phyloP scores from a whole-genome alignment of 208 protist genomes.

The Trichomonas tenax region DNA sequence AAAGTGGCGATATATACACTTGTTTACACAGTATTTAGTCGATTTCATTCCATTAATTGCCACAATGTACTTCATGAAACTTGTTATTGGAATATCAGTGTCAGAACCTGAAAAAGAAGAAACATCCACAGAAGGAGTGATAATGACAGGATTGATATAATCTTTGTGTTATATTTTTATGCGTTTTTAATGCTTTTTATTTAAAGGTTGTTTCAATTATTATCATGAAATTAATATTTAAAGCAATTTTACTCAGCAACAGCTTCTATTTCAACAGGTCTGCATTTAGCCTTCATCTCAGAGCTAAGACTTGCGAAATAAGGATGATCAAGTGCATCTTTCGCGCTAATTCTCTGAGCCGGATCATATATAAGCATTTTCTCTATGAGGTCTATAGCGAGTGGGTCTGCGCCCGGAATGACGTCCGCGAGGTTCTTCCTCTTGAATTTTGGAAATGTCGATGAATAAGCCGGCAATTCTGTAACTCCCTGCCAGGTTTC shows the following conservation, averaged over 20 bases:
- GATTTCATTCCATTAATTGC: no score
- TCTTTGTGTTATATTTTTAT: no score
- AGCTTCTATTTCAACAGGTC: background rate
- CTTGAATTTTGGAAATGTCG: slow-evolving; percentile 73
- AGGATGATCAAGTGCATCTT: slow-evolving; percentile 53
- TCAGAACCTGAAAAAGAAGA: no score
- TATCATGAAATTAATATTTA: no score
- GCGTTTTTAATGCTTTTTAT: no score
- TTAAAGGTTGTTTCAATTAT: no score
- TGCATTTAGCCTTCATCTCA: background rate
- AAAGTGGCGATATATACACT: no score
- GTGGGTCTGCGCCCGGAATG: background rate
- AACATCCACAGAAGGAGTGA: no score
- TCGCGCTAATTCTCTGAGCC: slow-evolving; percentile 51
- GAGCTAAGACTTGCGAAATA: slow-evolving; percentile 52
- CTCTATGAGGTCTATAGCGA: slow-evolving; percentile 43
- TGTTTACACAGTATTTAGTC: no score
- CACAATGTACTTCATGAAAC: no score
- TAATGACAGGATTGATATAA: no score
- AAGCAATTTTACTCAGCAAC: background rate
- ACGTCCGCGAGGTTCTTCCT: slow-evolving; percentile 38
- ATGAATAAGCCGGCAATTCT: slow-evolving; percentile 76
- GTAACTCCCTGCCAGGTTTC: slow-evolving; percentile 59
- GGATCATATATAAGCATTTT: slow-evolving; percentile 52
- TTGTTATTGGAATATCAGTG: no score